Evolutionary conservation across 108 stramenopile genomes (phyloP), one percentile per base, ranked within the genome.

Genomic region (Skeletonema tropicum): DNA sequence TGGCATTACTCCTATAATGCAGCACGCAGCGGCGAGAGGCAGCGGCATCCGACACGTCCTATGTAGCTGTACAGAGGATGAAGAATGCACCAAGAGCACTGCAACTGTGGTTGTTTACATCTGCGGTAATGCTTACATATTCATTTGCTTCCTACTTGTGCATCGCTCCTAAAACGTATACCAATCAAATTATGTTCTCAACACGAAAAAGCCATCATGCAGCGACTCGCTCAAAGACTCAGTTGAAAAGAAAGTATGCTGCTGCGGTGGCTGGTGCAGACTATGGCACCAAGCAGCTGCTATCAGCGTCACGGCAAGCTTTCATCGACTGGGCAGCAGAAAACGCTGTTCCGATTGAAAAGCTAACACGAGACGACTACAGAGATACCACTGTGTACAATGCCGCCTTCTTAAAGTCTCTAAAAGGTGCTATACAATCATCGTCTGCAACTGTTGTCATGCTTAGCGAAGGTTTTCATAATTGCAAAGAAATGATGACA

Each of bases 401-500:
- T 48, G 61, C 4, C 15, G 60, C 8, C 0, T 41, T 48, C 61
- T 41, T 48, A 2, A 6, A 63, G 19, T 17, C 33, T 63, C 45
- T 48, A 10, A 7, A 17, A 7, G 61, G 48, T 19, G 61, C 61
- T 49, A 63, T 63, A 63, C 17, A 30, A 67, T 59, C 30, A 5
- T 57, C 57, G 6, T 60, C 59, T 42, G 66, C 66, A 26, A 26
- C 58, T 30, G 57, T 67, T 15, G 66, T 67, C 12, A 31, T 60
- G 59, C 57, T 67, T n/a, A 67, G 66, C 11, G 66, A 67, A 42
- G 52, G 66, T 0, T 67, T 21, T 17, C 66, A 67, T 42, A 67
- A 67, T 10, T 67, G 66, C 15, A 55, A 11, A 29, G 66, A 67
- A 60, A 67, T 67, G 66, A 67, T 67, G 66, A 60, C 66, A 5